Evolutionary conservation across 1,284 basidiomycete genomes (phyloP).

Genomic region (Leccinum proliferum): DNA sequence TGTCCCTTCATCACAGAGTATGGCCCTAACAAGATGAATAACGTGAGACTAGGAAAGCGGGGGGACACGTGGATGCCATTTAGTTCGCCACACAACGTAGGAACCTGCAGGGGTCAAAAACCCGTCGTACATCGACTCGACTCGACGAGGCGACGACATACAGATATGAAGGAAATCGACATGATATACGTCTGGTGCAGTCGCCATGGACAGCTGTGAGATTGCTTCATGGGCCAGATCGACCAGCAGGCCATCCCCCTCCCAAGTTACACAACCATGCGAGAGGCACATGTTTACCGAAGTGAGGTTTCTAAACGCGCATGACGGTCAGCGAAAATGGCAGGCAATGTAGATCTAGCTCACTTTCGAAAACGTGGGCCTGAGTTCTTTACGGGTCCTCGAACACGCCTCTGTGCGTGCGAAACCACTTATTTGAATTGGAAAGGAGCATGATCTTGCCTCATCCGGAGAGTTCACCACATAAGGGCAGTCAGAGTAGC

Average conservation of each 20-base stretch:
- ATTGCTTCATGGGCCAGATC: slow-evolving; percentile 15
- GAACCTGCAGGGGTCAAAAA: slow-evolving; percentile 18
- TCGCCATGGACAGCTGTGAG: slow-evolving; percentile 7
- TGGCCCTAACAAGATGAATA: slow-evolving; percentile 5
- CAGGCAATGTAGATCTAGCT: background rate
- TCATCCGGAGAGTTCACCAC: too few relatives aligned
- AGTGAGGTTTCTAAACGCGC: slow-evolving; percentile 9
- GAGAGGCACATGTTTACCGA: slow-evolving; percentile 18
- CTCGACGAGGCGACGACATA: slow-evolving; percentile 10
- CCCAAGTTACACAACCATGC: slow-evolving; percentile 15
- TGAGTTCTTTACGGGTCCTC: slow-evolving; percentile 11
- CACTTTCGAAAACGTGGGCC: slow-evolving; percentile 18
- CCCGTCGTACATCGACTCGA: slow-evolving; percentile 36
- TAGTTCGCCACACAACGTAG: slow-evolving; percentile 13
- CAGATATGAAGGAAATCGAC: slow-evolving; percentile 17
- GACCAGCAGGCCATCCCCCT: slow-evolving; percentile 19
- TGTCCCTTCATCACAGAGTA: slow-evolving; percentile 11
- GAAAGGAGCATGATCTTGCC: too few relatives aligned
- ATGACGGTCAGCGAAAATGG: background rate
- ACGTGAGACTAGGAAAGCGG: background rate
- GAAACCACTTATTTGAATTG: too few relatives aligned
- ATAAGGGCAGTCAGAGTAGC: too few relatives aligned
- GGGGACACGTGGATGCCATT: background rate
- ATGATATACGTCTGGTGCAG: slow-evolving; percentile 7
- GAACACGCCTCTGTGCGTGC: slow-evolving; percentile 10